Percentiles rank a stretch among this genome's conserved stretches.
phyloP scores from a whole-genome alignment of 169 alveolate species.

The Theileria parva region DNA sequence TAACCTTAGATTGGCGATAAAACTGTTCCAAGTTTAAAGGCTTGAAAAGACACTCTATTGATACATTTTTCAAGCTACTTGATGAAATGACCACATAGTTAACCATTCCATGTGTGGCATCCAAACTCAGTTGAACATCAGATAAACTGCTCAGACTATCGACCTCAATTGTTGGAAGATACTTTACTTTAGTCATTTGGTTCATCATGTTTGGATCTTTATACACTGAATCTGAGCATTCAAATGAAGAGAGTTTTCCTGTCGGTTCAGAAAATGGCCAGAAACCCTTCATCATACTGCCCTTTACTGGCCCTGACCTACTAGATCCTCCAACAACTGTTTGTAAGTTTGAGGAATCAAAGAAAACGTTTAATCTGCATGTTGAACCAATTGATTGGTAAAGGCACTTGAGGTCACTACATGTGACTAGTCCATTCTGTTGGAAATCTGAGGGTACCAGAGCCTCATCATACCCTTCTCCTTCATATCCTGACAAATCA shows the following conservation, averaged over 20 bases:
- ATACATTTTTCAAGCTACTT: slow-evolving; percentile 80
- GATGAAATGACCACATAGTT: slow-evolving; percentile 75
- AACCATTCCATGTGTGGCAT: slow-evolving; percentile 66
- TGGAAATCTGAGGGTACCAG: slow-evolving; percentile 84
- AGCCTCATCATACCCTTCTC: slow-evolving; percentile 91
- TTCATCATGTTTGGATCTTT: slow-evolving; percentile 78
- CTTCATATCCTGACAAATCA: slow-evolving; percentile 89
- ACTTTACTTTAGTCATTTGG: slow-evolving; percentile 83
- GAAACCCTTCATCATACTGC: slow-evolving; percentile 84
- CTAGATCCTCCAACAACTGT: slow-evolving; percentile 83
- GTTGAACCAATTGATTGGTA: slow-evolving; percentile 64
- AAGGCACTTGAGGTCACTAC: slow-evolving; percentile 79
- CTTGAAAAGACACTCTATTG: slow-evolving; percentile 81
- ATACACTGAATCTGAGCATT: slow-evolving; percentile 77
- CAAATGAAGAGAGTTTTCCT: slow-evolving; percentile 81
- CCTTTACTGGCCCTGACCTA: slow-evolving; percentile 83
- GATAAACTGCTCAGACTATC: slow-evolving; percentile 77
- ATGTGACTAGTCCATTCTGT: slow-evolving; percentile 75
- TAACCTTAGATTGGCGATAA: not conserved
- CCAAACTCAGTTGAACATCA: slow-evolving; percentile 75
- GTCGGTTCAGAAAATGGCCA: slow-evolving; percentile 89
- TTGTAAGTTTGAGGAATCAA: slow-evolving; percentile 88
- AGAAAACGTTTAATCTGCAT: slow-evolving; percentile 78
- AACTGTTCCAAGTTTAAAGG: slow-evolving; percentile 41
- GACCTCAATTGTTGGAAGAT: slow-evolving; percentile 80